These are phyloP conservation scores for Petunia secreta DNA, from an alignment of 257 asterid species.

Conservation along the genomic window DNA sequence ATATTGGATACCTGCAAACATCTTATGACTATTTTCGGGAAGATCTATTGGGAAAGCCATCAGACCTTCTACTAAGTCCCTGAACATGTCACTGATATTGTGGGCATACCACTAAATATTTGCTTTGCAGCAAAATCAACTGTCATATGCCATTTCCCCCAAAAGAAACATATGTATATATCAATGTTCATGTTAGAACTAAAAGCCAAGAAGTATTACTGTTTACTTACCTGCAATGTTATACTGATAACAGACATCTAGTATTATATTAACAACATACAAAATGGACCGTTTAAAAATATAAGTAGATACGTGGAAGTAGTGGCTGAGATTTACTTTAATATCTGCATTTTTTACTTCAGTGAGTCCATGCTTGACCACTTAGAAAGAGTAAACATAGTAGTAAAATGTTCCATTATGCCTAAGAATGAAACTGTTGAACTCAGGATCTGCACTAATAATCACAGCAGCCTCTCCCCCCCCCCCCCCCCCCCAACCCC, in stretches of 20 bases:
- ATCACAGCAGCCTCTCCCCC: constrained; percentile 48
- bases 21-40: constrained; percentile 79
- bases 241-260: not conserved
- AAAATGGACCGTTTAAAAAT: too few species aligned
- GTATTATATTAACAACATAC: not conserved
- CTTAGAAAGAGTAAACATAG: constrained; percentile 36
- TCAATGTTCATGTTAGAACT: too few species aligned
- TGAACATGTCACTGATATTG: constrained; percentile 71
- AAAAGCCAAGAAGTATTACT: too few species aligned
- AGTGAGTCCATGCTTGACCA: constrained; percentile 59
- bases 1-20: constrained; percentile 60
- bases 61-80: constrained; percentile 72
- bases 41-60: constrained; percentile 80
- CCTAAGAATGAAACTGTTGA: constrained; percentile 68
- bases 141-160: constrained; percentile 49
- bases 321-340: constrained; percentile 28
- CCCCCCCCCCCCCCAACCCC: too few species aligned
- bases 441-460: constrained; percentile 70
- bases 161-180: not conserved
- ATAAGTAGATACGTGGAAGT: not conserved
- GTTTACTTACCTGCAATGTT: too few species aligned
- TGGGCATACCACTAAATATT: constrained; percentile 70
- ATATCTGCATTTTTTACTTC: constrained; percentile 73
- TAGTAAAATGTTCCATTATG: constrained; percentile 63
- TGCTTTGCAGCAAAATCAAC: constrained; percentile 70